Evolutionary conservation across 805 yeast genomes (phyloP), one percentile per base, ranked within the genome.

Genomic region (Henningerozyma blattae): DNA sequence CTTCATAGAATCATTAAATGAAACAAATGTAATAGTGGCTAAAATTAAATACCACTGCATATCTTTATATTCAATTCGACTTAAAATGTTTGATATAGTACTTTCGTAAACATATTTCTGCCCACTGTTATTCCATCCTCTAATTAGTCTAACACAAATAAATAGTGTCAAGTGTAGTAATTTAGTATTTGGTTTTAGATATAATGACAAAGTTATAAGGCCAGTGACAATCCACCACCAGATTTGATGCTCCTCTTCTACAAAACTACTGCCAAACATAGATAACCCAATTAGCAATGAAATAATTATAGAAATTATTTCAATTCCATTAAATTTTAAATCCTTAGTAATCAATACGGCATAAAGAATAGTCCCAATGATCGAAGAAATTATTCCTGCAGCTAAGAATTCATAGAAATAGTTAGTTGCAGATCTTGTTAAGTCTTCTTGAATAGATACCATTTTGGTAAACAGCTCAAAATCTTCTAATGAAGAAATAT

Each of bases 171-270:
- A 37, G 35, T 43, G 50, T 4, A 26, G 8, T 10, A 32, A 24
- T 28, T 27, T 34, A 44, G 28, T 18, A 24, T 14, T 28, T 8
- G 26, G 13, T n/a, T 27, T 16, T 3, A 22, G 15, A 40, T 36
- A 3, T 4, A 28, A 17, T 4, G 45, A 41, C 2, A 38, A 12
- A 6, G 42, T 22, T 13, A 52, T 31, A 15, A 39, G 42, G 0
- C 68, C 65, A 0, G 71, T 62, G 0, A 70, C 52, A 16, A 70
- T 59, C 76, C 84, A 81, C 83, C 94, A 91, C 98, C 98, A 91
- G 14, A 87, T 55, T 50, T 87, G 95, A 50, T 91, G 94, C 50
- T 91, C 98, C 54, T 91, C 98, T 49, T 91, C 98, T 14, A 91
- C 80, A 37, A 87, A 64, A 18, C 95, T 87, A 39, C 93, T 84